Evolutionary conservation across 2,329 filamentous ascomycete genomes (phyloP).

Genomic region (Scytalidium sp.): DNA sequence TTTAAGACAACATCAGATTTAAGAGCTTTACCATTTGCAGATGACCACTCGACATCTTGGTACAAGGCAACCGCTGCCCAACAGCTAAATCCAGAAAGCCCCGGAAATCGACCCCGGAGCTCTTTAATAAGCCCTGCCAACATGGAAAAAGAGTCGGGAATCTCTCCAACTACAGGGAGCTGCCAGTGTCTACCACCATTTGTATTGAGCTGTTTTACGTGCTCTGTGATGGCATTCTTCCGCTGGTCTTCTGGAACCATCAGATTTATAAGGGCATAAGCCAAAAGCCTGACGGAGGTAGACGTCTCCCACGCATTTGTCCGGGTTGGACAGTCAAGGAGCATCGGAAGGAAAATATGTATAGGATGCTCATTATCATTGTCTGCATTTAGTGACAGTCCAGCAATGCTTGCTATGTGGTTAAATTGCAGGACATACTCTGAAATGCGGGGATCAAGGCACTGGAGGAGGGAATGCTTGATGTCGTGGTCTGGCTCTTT

Average conservation of each 20-base stretch:
- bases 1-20: slow-evolving; percentile 8
- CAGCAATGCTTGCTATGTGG: slow-evolving; percentile 14
- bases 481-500: neutral
- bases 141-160: slow-evolving; percentile 18
- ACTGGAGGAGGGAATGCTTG: slow-evolving; percentile 7
- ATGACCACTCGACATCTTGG: slow-evolving; percentile 25
- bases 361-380: slow-evolving; percentile 15
- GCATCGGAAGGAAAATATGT: slow-evolving; percentile 61
- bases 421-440: slow-evolving; percentile 46
- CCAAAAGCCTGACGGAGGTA: slow-evolving; percentile 45
- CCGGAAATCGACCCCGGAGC: slow-evolving; percentile 11
- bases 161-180: slow-evolving; percentile 18
- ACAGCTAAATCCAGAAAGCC: slow-evolving; percentile 9
- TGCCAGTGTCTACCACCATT: slow-evolving; percentile 22
- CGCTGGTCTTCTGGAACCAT: slow-evolving; percentile 22
- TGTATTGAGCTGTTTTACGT: slow-evolving; percentile 22
- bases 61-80: slow-evolving; percentile 24
- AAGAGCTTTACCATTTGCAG: slow-evolving; percentile 16
- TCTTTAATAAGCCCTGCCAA: slow-evolving; percentile 13
- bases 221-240: slow-evolving; percentile 20
- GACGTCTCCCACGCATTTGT: slow-evolving; percentile 57
- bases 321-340: slow-evolving; percentile 54
- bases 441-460: slow-evolving; percentile 46
- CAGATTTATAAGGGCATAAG: slow-evolving; percentile 50
- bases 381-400: slow-evolving; percentile 23